Percentiles rank a stretch among this genome's conserved stretches.
Conservation (phyloP, 2,329 filamentous ascomycete species). For the Claviceps africana region DNA sequence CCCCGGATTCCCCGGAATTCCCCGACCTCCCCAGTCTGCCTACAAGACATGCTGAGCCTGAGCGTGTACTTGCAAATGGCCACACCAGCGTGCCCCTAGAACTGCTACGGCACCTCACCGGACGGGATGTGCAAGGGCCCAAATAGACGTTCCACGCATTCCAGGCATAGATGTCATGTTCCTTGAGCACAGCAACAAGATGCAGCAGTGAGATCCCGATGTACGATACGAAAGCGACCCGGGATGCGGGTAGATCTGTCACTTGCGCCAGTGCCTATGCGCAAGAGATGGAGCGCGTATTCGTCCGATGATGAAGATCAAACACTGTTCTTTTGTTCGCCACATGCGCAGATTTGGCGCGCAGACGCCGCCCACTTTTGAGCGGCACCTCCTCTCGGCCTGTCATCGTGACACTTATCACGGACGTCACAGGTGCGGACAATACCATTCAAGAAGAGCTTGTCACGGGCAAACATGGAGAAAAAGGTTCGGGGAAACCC, state of each 20-base stretch:
- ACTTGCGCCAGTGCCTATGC: not conserved
- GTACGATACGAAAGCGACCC: not conserved
- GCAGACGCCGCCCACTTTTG: not conserved
- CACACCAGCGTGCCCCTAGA: not conserved
- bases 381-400: too few species aligned
- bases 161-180: not conserved
- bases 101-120: not conserved
- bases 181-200: too few species aligned
- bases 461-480: not conserved
- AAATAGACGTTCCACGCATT: not conserved
- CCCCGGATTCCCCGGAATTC: too few species aligned
- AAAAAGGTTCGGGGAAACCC: not conserved
- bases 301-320: not conserved
- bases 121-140: not conserved
- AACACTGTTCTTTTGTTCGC: not conserved
- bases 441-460: not conserved
- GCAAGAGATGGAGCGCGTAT: not conserved
- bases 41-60: not conserved
- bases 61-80: not conserved
- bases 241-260: not conserved
- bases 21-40: too few species aligned
- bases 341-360: not conserved
- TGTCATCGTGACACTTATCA: not conserved
- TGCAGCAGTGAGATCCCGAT: not conserved
- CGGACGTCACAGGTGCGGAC: not conserved